Percentiles rank a stretch among this genome's conserved stretches.
Evolutionary conservation across 345 rosid species (phyloP).

Genomic region (Triadica sebifera): DNA sequence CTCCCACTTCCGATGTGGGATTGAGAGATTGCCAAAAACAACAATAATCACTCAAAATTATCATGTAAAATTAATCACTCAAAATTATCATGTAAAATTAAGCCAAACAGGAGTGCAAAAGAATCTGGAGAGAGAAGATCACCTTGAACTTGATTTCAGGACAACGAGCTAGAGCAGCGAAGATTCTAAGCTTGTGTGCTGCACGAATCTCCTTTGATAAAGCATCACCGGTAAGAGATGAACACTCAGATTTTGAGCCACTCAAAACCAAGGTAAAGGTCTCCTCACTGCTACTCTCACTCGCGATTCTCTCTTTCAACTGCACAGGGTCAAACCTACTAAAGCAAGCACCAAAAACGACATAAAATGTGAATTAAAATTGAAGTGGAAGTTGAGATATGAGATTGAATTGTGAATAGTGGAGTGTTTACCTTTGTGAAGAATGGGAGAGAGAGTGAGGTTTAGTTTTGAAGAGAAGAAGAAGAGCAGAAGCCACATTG

Average conservation of each 20-base stretch:
- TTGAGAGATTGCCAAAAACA: too few species aligned
- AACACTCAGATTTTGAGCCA: constrained; percentile 35
- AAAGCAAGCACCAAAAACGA: neutral
- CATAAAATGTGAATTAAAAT: neutral
- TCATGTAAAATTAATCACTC: too few species aligned
- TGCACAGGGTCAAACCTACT: constrained; percentile 19
- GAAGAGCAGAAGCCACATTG: constrained; percentile 74
- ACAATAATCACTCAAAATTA: too few species aligned
- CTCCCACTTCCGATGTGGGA: too few species aligned
- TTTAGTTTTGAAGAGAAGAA: constrained; percentile 50
- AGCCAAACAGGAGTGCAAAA: constrained; percentile 2
- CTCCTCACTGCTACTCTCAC: constrained; percentile 27
- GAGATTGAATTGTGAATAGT: neutral
- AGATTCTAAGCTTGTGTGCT: constrained; percentile 31
- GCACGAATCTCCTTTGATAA: constrained; percentile 27
- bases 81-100: neutral
- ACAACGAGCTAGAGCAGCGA: constrained; percentile 33
- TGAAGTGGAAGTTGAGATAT: neutral
- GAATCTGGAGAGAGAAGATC: neutral
- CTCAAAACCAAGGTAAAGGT: constrained; percentile 41
- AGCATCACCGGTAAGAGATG: constrained; percentile 39
- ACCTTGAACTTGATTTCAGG: constrained; percentile 61
- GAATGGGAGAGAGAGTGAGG: constrained; percentile 23
- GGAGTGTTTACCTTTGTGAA: constrained; percentile 33
- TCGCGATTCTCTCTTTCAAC: constrained; percentile 3